Base-by-base conservation (phyloP, 148 eudicot genomes). In the Dysphania ambrosioides region DNA sequence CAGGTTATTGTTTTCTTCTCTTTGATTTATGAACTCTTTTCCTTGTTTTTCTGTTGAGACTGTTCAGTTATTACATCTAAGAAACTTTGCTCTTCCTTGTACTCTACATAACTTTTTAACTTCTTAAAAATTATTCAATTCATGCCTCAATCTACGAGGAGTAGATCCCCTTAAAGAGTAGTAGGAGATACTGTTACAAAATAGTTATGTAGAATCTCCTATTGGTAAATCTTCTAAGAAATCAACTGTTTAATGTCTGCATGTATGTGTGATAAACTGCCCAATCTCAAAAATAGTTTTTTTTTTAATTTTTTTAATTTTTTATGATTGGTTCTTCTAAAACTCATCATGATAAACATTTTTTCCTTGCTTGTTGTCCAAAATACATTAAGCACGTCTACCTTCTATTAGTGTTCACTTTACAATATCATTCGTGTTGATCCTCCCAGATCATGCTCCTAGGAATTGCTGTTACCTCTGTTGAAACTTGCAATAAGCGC, bases 1-100 rank as follows among this genome's bases (percentile, higher is more conserved):
- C 99, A 95, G 97, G 99, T 95, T 88, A 85, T 82, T 80, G 73
- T 68, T 75, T 49, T 76, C 31, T 67, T 56, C 69, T 72, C 73
- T 42, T 71, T 64, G 57, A 71, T n/a, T 41, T 58, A 27, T 30
- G 31, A 57, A 58, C 47, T 68, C 35, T 76, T 16, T 47, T 47
- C 3, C n/a, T 51, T 56, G 21, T 36, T 69, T 64, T 42, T 34
- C 31, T 60, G 7, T 49, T 31, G 49, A 47, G 30, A 35, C 58
- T 64, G 16, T 3, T 24, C 7, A 65, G 36, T 4, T 26, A 3
- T 61, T 72, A 10, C 29, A n/a, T 30, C 5, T n/a, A n/a, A 23
- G n/a, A n/a, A 19, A 3, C 0, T 53, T 11, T 32, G 1, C 26
- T 71, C 42, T 23, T 21, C 24, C 42, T 35, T 53, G 21, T 15